phyloP scores from a whole-genome alignment of 2,329 filamentous ascomycete species.

The Exophiala lecanii-corni region DNA sequence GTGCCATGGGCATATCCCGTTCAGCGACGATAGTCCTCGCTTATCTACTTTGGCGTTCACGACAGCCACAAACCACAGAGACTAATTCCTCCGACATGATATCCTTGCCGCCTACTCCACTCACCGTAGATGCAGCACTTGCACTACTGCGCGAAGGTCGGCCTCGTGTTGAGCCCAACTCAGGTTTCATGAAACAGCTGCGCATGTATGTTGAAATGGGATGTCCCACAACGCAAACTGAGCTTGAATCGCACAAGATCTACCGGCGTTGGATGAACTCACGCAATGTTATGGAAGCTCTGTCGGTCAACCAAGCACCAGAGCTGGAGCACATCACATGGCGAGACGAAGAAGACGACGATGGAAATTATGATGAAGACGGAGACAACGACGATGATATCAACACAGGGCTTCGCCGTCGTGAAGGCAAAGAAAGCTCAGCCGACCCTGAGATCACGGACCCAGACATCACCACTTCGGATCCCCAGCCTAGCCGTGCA shows the following conservation, averaged over 20 bases:
- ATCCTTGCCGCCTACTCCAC: constrained; percentile 49
- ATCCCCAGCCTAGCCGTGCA: not conserved
- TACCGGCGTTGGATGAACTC: constrained; percentile 78
- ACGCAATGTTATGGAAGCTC: constrained; percentile 60
- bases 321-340: constrained; percentile 72
- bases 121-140: constrained; percentile 50
- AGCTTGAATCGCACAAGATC: constrained; percentile 52
- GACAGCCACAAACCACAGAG: constrained; percentile 12
- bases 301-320: constrained; percentile 74
- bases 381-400: constrained; percentile 24
- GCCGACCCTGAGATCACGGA: constrained; percentile 21
- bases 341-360: constrained; percentile 47
- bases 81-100: constrained; percentile 28
- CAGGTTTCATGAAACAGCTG: constrained; percentile 86
- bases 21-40: constrained; percentile 81
- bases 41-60: constrained; percentile 63
- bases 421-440: constrained; percentile 2
- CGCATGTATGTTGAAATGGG: constrained; percentile 83
- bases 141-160: constrained; percentile 64
- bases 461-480: constrained; percentile 21
- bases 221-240: constrained; percentile 65
- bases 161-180: constrained; percentile 80
- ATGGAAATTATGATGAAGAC: constrained; percentile 25
- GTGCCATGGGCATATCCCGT: constrained; percentile 93
- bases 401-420: not conserved